Evolutionary conservation across 1,139 yeast genomes (phyloP).

Genomic region (Sugiyamaella sp.): DNA sequence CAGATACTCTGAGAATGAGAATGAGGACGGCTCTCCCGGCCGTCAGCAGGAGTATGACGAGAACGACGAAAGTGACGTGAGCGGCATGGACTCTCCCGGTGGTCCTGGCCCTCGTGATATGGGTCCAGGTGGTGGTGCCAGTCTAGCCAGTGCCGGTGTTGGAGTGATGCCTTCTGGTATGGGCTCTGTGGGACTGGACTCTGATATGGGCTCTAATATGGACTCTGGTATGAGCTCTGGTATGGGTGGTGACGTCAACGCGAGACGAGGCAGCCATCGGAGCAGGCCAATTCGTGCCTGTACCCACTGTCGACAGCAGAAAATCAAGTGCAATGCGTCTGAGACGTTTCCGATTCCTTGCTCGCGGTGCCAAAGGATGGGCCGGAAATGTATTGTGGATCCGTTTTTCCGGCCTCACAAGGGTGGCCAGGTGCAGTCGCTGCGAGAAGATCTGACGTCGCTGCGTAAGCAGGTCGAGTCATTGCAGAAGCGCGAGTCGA

Average conservation of each 20-base stretch:
- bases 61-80: too few relatives aligned
- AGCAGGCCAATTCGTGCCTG: slow-evolving; percentile 86
- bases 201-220: too few relatives aligned
- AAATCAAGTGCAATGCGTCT: slow-evolving; percentile 89
- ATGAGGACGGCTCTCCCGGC: too few relatives aligned
- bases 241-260: not conserved
- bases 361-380: slow-evolving; percentile 78
- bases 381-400: slow-evolving; percentile 81
- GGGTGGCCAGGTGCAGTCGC: slow-evolving; percentile 84
- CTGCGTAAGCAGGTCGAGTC: slow-evolving; percentile 76
- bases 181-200: too few relatives aligned
- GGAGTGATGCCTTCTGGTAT: too few relatives aligned
- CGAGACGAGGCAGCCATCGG: slow-evolving; percentile 7
- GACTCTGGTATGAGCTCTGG: too few relatives aligned
- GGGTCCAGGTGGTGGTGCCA: too few relatives aligned
- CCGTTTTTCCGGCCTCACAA: slow-evolving; percentile 90
- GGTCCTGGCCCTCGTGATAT: too few relatives aligned
- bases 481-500: slow-evolving; percentile 59
- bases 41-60: too few relatives aligned
- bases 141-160: too few relatives aligned
- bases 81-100: too few relatives aligned
- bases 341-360: slow-evolving; percentile 84
- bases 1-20: too few relatives aligned
- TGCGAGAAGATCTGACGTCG: slow-evolving; percentile 84
- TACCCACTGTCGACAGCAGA: slow-evolving; percentile 93